Base-by-base conservation (phyloP, 2,329 filamentous ascomycete genomes). In the Aspergillus tamarii region DNA sequence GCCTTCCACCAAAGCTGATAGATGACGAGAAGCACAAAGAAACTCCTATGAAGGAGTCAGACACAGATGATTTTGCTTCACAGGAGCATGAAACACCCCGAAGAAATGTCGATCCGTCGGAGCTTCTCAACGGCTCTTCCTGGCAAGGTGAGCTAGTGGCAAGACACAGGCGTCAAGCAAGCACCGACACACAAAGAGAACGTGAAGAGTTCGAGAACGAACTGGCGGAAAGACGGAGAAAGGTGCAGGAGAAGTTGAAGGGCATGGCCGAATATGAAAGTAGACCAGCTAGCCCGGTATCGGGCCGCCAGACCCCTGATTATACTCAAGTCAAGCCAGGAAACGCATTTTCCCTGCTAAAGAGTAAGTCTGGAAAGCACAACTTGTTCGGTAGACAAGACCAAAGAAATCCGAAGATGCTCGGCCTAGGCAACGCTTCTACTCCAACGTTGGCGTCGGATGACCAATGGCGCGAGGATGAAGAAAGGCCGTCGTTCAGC, bases 121-220 rank as follows among this genome's bases (percentile, higher is more conserved):
- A 62, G 23, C 45, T 46, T 26, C 53, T 65, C 28, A 70, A 72
- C 36, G 64, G 65, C 2, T 60, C 73, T 6, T 68, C 79, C 8
- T 86, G 83, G 84, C 81, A 85, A 65, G 77, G 83, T 8, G 84
- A 86, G 60, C 67, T 84, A 14, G 67, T 74, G 34, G 63, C 69
- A n/a, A 74, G 74, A 30, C 82, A 83, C 62, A 74, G 77, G 30
- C 78, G 82, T 32, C 76, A 75, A 21, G 79, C 74, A 16, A 84
- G 82, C 65, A 81, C 80, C 1, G 82, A 84, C 64, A 84, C 82
- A 3, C 78, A 83, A 67, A 76, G 75, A 59, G 82, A 84, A 64
- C 78, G 81, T 21, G 79, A 82, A 62, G 81, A 81, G 32, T 82
- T 84, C 61, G 82, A 77, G 10, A 78, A 78, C 41, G 82, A 84